Evolutionary conservation across 2,329 filamentous ascomycete genomes (phyloP).

Genomic region (Fusarium longipes): DNA sequence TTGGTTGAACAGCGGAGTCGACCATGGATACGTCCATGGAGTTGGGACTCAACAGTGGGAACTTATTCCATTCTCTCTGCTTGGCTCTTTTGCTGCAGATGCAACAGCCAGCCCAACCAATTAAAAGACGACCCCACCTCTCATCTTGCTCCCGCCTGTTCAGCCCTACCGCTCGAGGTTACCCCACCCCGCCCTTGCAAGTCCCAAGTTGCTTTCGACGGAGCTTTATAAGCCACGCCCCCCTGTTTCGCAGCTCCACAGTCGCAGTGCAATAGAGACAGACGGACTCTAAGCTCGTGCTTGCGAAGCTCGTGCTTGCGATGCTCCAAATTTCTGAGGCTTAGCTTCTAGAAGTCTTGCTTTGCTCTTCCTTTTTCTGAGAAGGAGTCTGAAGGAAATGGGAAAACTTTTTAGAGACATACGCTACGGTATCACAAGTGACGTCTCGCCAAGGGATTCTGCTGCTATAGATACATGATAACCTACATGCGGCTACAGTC

Average conservation of each 20-base stretch:
- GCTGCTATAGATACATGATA: not conserved
- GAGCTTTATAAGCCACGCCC: conserved; percentile 17
- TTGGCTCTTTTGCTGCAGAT: conserved; percentile 12
- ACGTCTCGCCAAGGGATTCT: conserved; percentile 12
- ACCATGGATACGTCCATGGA: conserved; percentile 19
- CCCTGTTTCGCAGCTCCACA: conserved; percentile 19
- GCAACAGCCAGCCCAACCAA: conserved; percentile 17
- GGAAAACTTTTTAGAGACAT: not conserved
- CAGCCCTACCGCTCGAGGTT: conserved; percentile 39
- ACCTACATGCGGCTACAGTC: conserved; percentile 25
- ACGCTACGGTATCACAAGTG: not conserved
- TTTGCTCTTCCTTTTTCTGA: not conserved
- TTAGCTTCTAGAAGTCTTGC: not conserved
- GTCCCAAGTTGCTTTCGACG: not conserved
- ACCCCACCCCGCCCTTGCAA: conserved; percentile 12
- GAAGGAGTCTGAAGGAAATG: not conserved
- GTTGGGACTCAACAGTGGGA: conserved; percentile 12
- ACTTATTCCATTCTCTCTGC: not conserved
- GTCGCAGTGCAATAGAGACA: not conserved
- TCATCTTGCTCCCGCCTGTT: conserved; percentile 42
- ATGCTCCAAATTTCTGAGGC: not conserved
- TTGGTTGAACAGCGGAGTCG: conserved; percentile 2
- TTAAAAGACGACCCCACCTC: conserved; percentile 6
- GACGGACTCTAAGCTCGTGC: not conserved
- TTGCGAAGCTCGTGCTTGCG: not conserved